Conservation (phyloP, 352 stramenopile species). For the Pythium apleroticum region DNA sequence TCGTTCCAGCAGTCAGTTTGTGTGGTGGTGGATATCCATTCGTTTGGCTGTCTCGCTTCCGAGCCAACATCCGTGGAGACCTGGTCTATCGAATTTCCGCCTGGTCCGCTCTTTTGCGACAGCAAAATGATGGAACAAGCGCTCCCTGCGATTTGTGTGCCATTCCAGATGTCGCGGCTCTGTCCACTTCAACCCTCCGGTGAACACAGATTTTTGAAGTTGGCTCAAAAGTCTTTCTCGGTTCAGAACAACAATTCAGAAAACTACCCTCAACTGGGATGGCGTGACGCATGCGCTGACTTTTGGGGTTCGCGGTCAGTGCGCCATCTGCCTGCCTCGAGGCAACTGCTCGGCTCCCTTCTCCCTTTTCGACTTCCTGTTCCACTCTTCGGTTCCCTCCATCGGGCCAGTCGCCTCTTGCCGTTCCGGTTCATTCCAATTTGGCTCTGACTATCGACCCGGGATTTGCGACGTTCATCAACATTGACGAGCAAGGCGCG, state of each 20-base stretch:
- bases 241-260: neutral
- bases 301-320: neutral
- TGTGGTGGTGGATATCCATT: neutral
- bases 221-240: neutral
- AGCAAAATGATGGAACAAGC: neutral
- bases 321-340: neutral
- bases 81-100: neutral
- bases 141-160: neutral
- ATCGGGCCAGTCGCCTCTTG: neutral
- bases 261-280: neutral
- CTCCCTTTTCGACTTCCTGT: neutral
- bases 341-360: neutral
- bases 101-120: neutral
- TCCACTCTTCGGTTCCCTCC: neutral
- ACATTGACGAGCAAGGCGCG: neutral
- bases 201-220: constrained; percentile 15
- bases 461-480: neutral
- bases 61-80: neutral
- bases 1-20: neutral
- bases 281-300: neutral
- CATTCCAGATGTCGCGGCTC: neutral
- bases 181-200: constrained; percentile 7
- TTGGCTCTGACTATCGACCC: neutral
- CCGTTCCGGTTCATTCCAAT: constrained; percentile 1
- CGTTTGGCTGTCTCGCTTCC: neutral